Base-by-base conservation (phyloP, 305 asterid species). In the Coffea humblotiana region DNA sequence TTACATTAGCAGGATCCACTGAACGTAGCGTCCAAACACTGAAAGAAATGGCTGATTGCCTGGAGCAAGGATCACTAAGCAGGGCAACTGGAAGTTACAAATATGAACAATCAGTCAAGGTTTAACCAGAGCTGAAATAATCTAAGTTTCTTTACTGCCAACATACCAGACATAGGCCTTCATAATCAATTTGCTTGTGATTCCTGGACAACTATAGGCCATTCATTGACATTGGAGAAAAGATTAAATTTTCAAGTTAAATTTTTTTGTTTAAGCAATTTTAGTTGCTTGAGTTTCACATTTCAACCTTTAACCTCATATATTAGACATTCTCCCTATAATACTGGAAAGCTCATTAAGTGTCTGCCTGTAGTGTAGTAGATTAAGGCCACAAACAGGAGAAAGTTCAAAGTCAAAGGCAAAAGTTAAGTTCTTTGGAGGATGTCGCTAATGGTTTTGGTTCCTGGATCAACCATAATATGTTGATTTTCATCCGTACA, bases 31-130 rank as follows among this genome's bases (percentile, higher is more conserved):
- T 96, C 64, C 92, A 86, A 72, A 87, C 98, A 60, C 93, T 96
- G 58, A 90, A 92, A 88, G 99, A 96, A 90, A 96, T 96, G 99
- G 88, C 92, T 9, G 95, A 92, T 79, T 96, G 98, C 87, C 86
- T 96, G 74, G 99, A 96, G 88, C 96, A 91, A 86, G 99, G 99
- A 83, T 96, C 99, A 15, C 82, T 93, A 51, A 86, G 91, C 90
- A 88, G 99, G 87, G 98, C 99, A 54, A 96, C 99, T 5, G 99
- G 99, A 81, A 96, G 99, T 83, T 83, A 96, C 99, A 78, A 96
- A 96, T 85, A 96, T 96, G 99, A 96, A 96, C 87, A 92, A 93
- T 79, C 97, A 92, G 79, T 96, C 99, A 12, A 96, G 99, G 99
- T 96, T 79, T 80, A 79, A 83, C 12, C 52, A 76, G n/a, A 54